Percentiles rank a stretch among this genome's conserved stretches.
Evolutionary conservation across 805 yeast species (phyloP).

Genomic region (Candida endomychidarum): DNA sequence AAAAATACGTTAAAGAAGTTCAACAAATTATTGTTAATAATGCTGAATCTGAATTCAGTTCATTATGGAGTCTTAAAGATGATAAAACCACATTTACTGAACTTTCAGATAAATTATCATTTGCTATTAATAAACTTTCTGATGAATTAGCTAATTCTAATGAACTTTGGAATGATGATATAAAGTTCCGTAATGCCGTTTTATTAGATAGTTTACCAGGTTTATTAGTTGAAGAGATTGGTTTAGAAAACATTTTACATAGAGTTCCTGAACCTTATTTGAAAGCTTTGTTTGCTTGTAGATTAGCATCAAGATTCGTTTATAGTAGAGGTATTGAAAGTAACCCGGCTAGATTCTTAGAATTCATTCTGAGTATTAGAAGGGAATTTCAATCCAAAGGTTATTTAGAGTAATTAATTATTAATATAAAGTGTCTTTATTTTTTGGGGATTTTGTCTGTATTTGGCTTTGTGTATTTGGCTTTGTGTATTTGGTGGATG

Average conservation of each 20-base stretch:
- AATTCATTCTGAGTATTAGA: constrained; percentile 60
- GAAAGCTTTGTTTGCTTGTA: constrained; percentile 85
- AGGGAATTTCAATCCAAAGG: constrained; percentile 39
- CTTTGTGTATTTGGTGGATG: too few relatives aligned
- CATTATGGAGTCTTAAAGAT: constrained; percentile 76
- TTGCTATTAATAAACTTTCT: constrained; percentile 78
- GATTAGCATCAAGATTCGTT: constrained; percentile 80
- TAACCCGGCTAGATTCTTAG: constrained; percentile 76
- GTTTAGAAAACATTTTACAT: constrained; percentile 62
- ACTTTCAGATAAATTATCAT: constrained; percentile 80
- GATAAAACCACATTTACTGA: constrained; percentile 60
- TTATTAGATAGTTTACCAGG: constrained; percentile 77
- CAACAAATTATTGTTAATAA: constrained; percentile 73
- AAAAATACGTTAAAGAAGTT: constrained; percentile 79
- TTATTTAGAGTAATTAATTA: constrained; percentile 24
- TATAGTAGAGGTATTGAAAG: constrained; percentile 78
- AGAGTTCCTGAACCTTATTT: constrained; percentile 88
- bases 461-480: too few relatives aligned
- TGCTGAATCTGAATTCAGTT: constrained; percentile 82
- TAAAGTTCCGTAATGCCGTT: constrained; percentile 71
- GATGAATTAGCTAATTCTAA: constrained; percentile 81
- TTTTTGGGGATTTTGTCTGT: not conserved
- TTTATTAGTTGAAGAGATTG: constrained; percentile 61
- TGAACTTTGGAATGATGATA: constrained; percentile 83
- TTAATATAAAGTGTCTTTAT: not conserved